Conservation (phyloP, 1,284 basidiomycete genomes). For the Volvariella volvacea region DNA sequence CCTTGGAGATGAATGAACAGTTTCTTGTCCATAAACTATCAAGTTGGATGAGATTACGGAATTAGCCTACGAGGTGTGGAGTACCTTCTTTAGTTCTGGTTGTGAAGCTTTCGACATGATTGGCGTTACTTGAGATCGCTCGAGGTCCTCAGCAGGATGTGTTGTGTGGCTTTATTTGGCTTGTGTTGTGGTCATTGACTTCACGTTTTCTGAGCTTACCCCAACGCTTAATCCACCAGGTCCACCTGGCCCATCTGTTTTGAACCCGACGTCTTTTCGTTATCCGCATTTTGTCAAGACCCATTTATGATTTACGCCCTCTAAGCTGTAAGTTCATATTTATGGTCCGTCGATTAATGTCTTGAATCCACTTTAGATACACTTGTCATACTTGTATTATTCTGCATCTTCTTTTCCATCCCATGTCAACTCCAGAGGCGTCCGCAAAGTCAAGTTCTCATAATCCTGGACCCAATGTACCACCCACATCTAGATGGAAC, state of each 20-base stretch:
- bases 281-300: background rate
- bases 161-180: background rate
- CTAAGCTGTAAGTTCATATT: no score
- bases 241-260: no score
- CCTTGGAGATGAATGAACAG: conserved; percentile 95
- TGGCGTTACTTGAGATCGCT: conserved; percentile 5
- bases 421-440: conserved; percentile 24
- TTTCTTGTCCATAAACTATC: conserved; percentile 97
- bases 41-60: conserved; percentile 7
- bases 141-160: background rate
- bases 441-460: background rate
- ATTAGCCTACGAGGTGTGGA: background rate
- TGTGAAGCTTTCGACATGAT: conserved; percentile 88
- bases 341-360: no score
- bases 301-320: no score
- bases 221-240: no score
- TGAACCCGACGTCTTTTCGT: no score
- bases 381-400: background rate
- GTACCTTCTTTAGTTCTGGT: conserved; percentile 90
- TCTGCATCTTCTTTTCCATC: background rate
- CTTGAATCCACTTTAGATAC: background rate
- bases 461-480: conserved; percentile 4
- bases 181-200: no score
- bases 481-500: conserved; percentile 33
- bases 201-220: no score